A percentile compares a stretch with the other conserved stretches of the same genome.
These are phyloP conservation scores for Suillus cothurnatus DNA, from an alignment of 768 basidiomycete species.

Conservation along the genomic window DNA sequence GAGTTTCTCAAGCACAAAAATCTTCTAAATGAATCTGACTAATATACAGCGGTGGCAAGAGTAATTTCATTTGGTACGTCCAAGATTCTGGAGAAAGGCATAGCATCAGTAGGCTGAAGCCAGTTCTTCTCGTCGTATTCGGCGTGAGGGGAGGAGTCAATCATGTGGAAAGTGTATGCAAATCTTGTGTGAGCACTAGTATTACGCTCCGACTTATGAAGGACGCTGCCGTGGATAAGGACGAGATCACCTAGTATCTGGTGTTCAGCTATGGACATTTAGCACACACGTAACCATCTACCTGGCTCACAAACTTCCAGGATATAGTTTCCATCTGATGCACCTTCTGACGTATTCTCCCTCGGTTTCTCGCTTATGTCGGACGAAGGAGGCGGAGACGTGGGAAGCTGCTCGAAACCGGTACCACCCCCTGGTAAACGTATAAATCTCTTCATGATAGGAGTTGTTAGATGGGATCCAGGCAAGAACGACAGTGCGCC, in stretches of 20 bases:
- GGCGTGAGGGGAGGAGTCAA: conserved; percentile 71
- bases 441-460: conserved; percentile 84
- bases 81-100: conserved; percentile 78
- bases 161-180: conserved; percentile 97
- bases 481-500: conserved; percentile 90
- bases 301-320: conserved; percentile 77
- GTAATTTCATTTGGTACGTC: conserved; percentile 22
- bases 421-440: conserved; percentile 78
- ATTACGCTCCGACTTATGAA: conserved; percentile 93
- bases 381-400: conserved; percentile 25
- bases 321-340: conserved; percentile 52
- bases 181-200: conserved; percentile 77
- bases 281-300: conserved; percentile 25
- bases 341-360: background rate
- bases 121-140: conserved; percentile 91
- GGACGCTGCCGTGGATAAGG: conserved; percentile 88
- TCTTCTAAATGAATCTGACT: background rate
- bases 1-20: background rate
- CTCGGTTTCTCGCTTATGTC: conserved; percentile 7
- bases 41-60: conserved; percentile 5
- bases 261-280: background rate
- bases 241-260: conserved; percentile 71
- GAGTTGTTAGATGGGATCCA: conserved; percentile 79
- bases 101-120: conserved; percentile 83
- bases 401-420: conserved; percentile 70